A percentile compares a stretch with the other conserved stretches of the same genome.
Conservation (phyloP, 148 eudicot species). For the Fagopyrum homotropicum region DNA sequence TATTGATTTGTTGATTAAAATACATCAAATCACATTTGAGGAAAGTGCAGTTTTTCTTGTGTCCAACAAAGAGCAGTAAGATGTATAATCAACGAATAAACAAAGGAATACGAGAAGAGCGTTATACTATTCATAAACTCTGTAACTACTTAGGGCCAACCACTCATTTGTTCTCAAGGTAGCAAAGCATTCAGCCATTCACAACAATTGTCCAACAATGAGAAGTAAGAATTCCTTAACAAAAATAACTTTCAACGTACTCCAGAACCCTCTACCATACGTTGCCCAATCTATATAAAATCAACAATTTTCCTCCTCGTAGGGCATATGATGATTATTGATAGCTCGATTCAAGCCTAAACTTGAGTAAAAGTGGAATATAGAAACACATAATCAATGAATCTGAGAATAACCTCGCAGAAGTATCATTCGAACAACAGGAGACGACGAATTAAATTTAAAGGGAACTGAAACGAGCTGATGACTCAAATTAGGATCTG, state of each 20-base stretch:
- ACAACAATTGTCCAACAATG: neutral
- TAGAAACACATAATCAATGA: neutral
- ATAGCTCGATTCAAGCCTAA: neutral
- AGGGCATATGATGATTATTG: neutral
- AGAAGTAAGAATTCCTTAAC: neutral
- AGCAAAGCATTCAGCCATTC: neutral
- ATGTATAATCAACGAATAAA: neutral
- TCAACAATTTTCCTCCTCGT: neutral
- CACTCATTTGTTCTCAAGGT: neutral
- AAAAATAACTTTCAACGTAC: neutral
- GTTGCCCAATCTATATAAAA: neutral
- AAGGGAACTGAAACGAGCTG: neutral
- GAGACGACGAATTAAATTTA: neutral
- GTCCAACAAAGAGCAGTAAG: neutral
- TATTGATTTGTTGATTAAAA: too few relatives aligned
- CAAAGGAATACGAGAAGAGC: neutral
- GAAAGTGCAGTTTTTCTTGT: neutral
- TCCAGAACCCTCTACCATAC: neutral
- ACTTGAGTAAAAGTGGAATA: neutral
- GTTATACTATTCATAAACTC: neutral
- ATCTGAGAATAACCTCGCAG: neutral
- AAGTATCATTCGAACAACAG: neutral
- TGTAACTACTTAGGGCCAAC: neutral
- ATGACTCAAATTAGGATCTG: neutral
- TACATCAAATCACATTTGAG: neutral